Conservation (phyloP, 768 basidiomycete genomes). For the Rubroboletus satanas region DNA sequence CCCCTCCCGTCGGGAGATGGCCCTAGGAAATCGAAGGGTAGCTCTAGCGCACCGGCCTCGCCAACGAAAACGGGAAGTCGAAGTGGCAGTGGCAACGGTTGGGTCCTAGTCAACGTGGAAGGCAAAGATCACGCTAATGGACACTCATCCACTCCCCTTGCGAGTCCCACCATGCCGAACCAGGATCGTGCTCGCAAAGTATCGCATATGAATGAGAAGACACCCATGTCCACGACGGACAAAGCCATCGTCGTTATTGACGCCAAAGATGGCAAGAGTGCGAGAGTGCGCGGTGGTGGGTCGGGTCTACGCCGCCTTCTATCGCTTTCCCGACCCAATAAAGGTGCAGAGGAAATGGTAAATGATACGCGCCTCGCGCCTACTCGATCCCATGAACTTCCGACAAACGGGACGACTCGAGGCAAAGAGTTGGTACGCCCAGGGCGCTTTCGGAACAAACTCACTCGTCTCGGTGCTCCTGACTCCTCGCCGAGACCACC, state of each 20-base stretch:
- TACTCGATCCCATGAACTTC: conserved; percentile 27
- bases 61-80: conserved; percentile 33
- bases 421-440: conserved; percentile 20
- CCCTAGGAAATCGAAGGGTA: conserved; percentile 19
- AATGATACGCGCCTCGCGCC: conserved; percentile 24
- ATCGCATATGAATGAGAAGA: conserved; percentile 26
- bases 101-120: conserved; percentile 66
- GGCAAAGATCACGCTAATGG: conserved; percentile 33
- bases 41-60: conserved; percentile 27
- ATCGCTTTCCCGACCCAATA: conserved; percentile 31
- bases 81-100: conserved; percentile 48
- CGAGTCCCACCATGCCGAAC: conserved; percentile 27
- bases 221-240: conserved; percentile 45
- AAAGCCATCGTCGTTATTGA: conserved; percentile 64
- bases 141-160: conserved; percentile 21
- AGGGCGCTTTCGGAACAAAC: conserved; percentile 29
- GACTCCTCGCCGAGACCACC: conserved; percentile 30
- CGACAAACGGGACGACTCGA: conserved; percentile 18
- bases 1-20: conserved; percentile 29
- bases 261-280: conserved; percentile 42
- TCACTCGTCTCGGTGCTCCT: conserved; percentile 26
- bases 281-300: conserved; percentile 25
- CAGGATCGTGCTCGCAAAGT: conserved; percentile 29
- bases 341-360: conserved; percentile 28
- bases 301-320: conserved; percentile 32